These are phyloP conservation scores for Neoarthrinium moseri DNA, from an alignment of 2,329 filamentous ascomycete species.

Conservation along the genomic window DNA sequence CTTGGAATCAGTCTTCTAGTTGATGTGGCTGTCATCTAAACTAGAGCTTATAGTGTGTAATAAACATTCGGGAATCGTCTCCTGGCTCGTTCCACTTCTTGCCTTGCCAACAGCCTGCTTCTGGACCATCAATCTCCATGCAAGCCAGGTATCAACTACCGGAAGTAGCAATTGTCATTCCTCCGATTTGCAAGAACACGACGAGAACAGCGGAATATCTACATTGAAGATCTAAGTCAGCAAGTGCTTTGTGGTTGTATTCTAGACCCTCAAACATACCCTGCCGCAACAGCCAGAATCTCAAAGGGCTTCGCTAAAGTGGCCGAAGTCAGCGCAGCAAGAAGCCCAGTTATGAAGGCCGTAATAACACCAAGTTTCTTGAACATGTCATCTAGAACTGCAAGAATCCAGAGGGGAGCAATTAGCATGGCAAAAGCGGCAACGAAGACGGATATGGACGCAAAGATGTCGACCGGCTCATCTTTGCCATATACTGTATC, in stretches of 20 bases:
- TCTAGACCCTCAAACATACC: too few relatives aligned
- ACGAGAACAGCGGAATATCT: constrained; percentile 17
- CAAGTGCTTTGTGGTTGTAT: too few relatives aligned
- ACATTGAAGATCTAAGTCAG: not conserved
- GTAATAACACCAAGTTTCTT: constrained; percentile 30
- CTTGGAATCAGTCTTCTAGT: too few relatives aligned
- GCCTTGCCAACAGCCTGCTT: too few relatives aligned
- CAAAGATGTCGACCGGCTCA: constrained; percentile 19
- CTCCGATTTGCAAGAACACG: constrained; percentile 15
- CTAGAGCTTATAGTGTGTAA: too few relatives aligned
- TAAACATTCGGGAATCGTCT: too few relatives aligned
- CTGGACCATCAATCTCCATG: too few relatives aligned
- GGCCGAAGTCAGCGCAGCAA: constrained; percentile 15
- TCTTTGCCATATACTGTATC: constrained; percentile 10
- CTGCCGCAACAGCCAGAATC: constrained; percentile 18
- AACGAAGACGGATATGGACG: constrained; percentile 18
- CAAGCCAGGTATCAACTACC: too few relatives aligned
- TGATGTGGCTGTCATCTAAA: too few relatives aligned
- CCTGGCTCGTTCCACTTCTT: too few relatives aligned
- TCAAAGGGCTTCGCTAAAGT: constrained; percentile 21
- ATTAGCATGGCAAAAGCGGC: constrained; percentile 29
- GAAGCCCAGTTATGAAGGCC: constrained; percentile 21
- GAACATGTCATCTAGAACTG: constrained; percentile 11
- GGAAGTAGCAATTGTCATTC: too few relatives aligned
- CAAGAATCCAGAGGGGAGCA: constrained; percentile 31